Evolutionary conservation across 2,329 filamentous ascomycete genomes (phyloP).

Genomic region (Atkinsonella texensis): DNA sequence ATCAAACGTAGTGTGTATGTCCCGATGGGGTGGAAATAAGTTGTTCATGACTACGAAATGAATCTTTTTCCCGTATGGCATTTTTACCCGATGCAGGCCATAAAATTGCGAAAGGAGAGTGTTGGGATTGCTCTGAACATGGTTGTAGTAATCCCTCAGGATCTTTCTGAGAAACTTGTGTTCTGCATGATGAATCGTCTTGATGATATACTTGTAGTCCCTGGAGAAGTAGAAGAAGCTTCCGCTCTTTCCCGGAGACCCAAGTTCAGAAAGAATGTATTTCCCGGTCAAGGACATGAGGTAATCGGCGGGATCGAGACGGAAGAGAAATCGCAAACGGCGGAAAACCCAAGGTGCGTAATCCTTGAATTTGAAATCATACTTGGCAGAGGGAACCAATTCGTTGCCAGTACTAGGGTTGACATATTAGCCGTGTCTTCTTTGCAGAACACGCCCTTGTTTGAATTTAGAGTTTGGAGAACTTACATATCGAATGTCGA

Average conservation of each 20-base stretch:
- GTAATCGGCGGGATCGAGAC: constrained; percentile 91
- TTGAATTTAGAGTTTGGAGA: not conserved
- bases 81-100: constrained; percentile 92
- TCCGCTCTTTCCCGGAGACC: constrained; percentile 93
- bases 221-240: constrained; percentile 99
- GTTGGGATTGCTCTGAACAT: constrained; percentile 88
- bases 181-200: constrained; percentile 94
- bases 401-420: constrained; percentile 74
- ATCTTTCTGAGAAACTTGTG: constrained; percentile 79
- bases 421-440: not conserved
- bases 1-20: constrained; percentile 96
- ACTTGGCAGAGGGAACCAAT: constrained; percentile 93
- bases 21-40: constrained; percentile 89
- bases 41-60: constrained; percentile 99
- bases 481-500: constrained; percentile 96
- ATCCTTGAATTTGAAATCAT: constrained; percentile 99
- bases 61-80: constrained; percentile 95
- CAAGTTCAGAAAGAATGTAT: constrained; percentile 94
- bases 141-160: constrained; percentile 82
- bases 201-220: constrained; percentile 99
- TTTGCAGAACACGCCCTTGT: not conserved
- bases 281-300: constrained; percentile 97
- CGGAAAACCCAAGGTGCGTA: constrained; percentile 99
- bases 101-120: constrained; percentile 97
- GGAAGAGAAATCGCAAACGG: constrained; percentile 75